Evolutionary conservation across 1,139 yeast genomes (phyloP), one percentile per base, ranked within the genome.

Genomic region (Taiozyma sp.): DNA sequence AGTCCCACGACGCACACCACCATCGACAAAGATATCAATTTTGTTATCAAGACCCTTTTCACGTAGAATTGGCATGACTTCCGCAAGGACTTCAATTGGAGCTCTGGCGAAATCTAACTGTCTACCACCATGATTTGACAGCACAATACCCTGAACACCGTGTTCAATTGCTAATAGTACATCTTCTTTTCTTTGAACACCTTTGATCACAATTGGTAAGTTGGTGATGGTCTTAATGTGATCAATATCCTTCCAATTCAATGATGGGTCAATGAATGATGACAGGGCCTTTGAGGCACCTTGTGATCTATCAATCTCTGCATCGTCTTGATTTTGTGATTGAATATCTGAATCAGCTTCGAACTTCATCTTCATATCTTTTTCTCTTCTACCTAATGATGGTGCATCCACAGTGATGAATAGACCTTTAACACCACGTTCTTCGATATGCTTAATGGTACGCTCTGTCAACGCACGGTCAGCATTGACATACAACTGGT

Each of bases 261-360:
- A 73, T 2, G 82, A 69, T n/a, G 96, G 85, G 67, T 91, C 97
- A 57, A 91, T 91, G 66, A 91, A 90, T 2, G 89, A 76, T 24
- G 91, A 82, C 51, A 91, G 80, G 2, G 97, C 96, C 49, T 91
- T 73, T 0, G 97, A 92, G 0, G 96, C 96, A 47, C 97, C 97
- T 65, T 86, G 88, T 19, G 82, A 68, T 49, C 88, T 72, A 62
- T 86, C 91, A 5, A 83, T 78, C 28, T 72, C 75, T 46, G 73
- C 65, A n/a, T 80, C 81, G 68, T 75, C 67, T 65, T 72, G 74
- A 40, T 80, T 72, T 55, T 46, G 44, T 9, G 79, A 80, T 2
- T 78, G 79, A 50, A 81, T 72, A 22, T 80, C 77, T 58, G 83
- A 84, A 46, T 83, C 76, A 54, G 73, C 81, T 56, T 83, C 88